Conservation (phyloP, 163 green algal species). For the Chlamydomonas reinhardtii region DNA sequence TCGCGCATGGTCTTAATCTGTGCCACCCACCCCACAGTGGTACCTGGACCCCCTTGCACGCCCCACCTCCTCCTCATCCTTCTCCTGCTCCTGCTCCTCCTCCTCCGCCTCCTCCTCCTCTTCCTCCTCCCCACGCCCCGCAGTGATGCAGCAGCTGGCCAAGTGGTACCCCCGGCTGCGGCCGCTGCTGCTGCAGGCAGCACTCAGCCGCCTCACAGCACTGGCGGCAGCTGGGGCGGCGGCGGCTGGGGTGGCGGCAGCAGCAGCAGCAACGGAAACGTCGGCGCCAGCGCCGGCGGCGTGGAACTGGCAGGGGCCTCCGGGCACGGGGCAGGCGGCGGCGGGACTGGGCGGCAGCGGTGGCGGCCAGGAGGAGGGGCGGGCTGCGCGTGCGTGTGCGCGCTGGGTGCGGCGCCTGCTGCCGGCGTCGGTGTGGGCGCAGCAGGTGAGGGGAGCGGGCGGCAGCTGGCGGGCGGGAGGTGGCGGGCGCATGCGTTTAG, state of each 20-base stretch:
- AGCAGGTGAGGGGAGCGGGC: conserved; percentile 1
- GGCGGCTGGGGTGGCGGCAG: no score
- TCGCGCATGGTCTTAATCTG: no score
- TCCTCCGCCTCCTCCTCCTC: neutral
- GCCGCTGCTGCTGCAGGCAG: conserved; percentile 38
- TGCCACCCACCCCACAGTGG: no score
- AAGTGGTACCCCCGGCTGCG: conserved; percentile 49
- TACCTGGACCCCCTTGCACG: no score
- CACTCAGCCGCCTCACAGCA: no score
- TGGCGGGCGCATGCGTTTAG: no score
- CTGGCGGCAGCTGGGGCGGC: neutral
- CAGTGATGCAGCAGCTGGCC: conserved; percentile 51
- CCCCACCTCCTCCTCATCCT: no score
- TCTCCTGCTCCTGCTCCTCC: neutral
- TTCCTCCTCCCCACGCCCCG: neutral
- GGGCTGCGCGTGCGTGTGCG: neutral
- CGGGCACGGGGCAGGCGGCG: no score
- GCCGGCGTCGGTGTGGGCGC: neutral
- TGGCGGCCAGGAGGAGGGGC: neutral
- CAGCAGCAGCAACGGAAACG: no score
- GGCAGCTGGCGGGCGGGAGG: neutral
- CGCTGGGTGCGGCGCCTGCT: conserved; percentile 27
- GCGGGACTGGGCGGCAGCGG: no score
- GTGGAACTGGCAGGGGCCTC: no score
- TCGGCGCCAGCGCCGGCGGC: no score